Percentiles rank a stretch among this genome's conserved stretches.
Evolutionary conservation across 208 protist genomes (phyloP).

Genomic region (Leishmania aethiopica): DNA sequence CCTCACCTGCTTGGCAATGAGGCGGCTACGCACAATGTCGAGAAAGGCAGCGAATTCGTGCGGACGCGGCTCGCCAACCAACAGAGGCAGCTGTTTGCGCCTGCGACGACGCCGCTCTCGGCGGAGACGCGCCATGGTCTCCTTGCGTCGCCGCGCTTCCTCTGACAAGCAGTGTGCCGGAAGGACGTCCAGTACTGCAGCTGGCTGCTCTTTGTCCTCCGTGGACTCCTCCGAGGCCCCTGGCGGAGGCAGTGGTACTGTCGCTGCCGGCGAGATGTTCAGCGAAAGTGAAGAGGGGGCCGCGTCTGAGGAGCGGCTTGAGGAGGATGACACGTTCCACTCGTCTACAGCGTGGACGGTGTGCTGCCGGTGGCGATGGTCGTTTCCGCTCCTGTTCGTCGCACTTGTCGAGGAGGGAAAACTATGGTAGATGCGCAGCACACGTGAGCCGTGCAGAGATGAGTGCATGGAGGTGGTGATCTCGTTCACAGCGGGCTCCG

Average conservation of each 20-base stretch:
- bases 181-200: not conserved
- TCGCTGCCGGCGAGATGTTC: not conserved
- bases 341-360: constrained; percentile 20
- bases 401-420: constrained; percentile 10
- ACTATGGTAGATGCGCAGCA: constrained; percentile 34
- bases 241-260: not conserved
- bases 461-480: constrained; percentile 10
- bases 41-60: constrained; percentile 43
- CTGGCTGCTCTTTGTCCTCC: not conserved
- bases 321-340: constrained; percentile 25
- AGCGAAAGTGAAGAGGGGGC: constrained; percentile 3
- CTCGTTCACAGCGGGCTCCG: not conserved
- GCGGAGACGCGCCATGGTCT: constrained; percentile 10
- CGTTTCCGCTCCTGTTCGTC: not conserved
- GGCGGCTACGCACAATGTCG: constrained; percentile 24
- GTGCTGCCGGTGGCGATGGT: constrained; percentile 13
- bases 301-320: constrained; percentile 3
- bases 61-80: constrained; percentile 51
- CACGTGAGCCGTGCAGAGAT: constrained; percentile 20
- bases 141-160: not conserved
- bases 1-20: constrained; percentile 23
- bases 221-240: not conserved
- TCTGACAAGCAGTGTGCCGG: constrained; percentile 2
- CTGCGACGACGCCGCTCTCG: constrained; percentile 32
- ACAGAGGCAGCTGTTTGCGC: constrained; percentile 35